Base-by-base conservation (phyloP, 352 stramenopile species). In the Globisporangium acanthophoron region DNA sequence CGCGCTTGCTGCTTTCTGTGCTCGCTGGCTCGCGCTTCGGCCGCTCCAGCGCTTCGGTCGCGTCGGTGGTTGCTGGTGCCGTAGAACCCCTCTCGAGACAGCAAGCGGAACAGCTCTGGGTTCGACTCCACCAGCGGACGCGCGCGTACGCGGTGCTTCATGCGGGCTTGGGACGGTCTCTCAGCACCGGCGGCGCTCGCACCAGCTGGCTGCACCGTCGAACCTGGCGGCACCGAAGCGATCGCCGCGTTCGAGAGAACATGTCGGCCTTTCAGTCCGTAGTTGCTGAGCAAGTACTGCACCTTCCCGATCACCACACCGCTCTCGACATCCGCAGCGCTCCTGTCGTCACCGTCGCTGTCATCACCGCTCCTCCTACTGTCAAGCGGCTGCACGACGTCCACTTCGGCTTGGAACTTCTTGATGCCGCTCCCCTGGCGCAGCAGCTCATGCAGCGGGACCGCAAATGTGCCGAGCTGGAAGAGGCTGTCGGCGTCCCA, bases 401-500 rank as follows among this genome's bases (percentile, higher is more conserved):
- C 79, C 0, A 85, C 66, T 71, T 97, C 91, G 3, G 80, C 78
- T 55, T 96, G 86, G 53, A 90, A 87, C 61, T 98, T 98, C 59
- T 92, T 92, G 11, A 96, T 73, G 1, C 71, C 75, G n/a, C 74
- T 77, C 7, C 94, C 88, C 77, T 98, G 93, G 1, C 93, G 82
- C 59, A 98, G 64, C 2, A 98, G 61, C 53, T 88, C 77, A n/a
- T 88, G 76, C 1, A 98, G 66, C 24, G 91, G 89, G 29, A 98
- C 67, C 0, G 73, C 70, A 33, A 89, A 81, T 8, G 88, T 94
- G 0, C 93, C 94, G 0, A 98, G 49, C 48, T 85, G 78, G 56
- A 98, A 90, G 45, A 97, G 67, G 56, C 81, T 96, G 24, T 98
- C 88, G 2, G 84, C 92, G 53, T 98, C 92, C 92, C 92, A 98